Evolutionary conservation across 148 eudicot species (phyloP).

Genomic region (Chenopodium album): DNA sequence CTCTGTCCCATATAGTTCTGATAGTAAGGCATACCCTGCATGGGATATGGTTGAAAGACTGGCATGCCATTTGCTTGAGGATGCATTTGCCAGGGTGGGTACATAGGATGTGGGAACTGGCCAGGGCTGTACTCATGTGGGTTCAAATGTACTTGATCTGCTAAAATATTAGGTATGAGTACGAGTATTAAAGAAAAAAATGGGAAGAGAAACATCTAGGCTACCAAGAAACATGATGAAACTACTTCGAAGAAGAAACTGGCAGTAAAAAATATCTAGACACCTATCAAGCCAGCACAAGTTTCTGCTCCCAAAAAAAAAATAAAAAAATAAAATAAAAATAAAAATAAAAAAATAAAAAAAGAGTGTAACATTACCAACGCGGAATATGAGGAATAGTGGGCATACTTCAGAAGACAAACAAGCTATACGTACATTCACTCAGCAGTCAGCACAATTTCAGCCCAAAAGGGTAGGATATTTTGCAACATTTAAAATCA

Average conservation of each 20-base stretch:
- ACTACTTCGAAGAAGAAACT: background rate
- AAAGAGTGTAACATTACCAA: background rate
- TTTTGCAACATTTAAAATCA: background rate
- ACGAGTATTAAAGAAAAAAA: too few species aligned
- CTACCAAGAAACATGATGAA: background rate
- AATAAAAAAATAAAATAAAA: too few species aligned
- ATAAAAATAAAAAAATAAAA: too few species aligned
- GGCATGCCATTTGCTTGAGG: constrained; percentile 67
- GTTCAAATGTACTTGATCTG: constrained; percentile 40
- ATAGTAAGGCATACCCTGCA: constrained; percentile 85
- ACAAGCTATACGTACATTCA: background rate
- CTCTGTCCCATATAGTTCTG: constrained; percentile 57
- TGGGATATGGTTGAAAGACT: constrained; percentile 68
- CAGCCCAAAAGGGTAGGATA: too few species aligned
- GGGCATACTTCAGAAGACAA: background rate
- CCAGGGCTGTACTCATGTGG: constrained; percentile 59
- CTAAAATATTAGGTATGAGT: constrained; percentile 17
- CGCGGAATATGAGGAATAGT: background rate
- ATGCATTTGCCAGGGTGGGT: constrained; percentile 77
- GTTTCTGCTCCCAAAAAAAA: too few species aligned
- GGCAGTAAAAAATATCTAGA: background rate
- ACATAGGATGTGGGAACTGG: constrained; percentile 69
- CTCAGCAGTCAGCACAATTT: background rate
- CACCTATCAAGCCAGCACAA: background rate
- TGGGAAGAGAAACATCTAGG: background rate